A percentile compares a stretch with the other conserved stretches of the same genome.
Evolutionary conservation across 2,329 filamentous ascomycete species (phyloP).

Genomic region (Fusarium longipes): DNA sequence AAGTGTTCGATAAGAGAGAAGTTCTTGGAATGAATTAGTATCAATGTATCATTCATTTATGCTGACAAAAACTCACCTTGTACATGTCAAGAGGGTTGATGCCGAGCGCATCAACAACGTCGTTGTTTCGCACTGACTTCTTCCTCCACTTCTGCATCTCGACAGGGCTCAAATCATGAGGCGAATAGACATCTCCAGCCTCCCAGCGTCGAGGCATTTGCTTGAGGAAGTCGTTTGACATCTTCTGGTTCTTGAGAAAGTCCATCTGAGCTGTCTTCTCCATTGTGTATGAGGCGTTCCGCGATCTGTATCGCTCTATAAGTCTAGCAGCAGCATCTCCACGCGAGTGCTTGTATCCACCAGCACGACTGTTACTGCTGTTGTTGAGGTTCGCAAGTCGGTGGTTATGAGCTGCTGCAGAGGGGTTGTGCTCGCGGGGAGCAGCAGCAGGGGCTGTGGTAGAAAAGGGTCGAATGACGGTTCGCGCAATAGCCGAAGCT

Average conservation of each 20-base stretch:
- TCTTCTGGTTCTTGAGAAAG: conserved; percentile 54
- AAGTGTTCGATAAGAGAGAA: conserved; percentile 92
- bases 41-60: not conserved
- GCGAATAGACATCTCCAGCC: conserved; percentile 87
- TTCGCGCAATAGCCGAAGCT: conserved; percentile 34
- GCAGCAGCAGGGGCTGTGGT: conserved; percentile 45
- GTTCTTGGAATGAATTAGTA: conserved; percentile 69
- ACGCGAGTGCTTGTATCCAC: conserved; percentile 5
- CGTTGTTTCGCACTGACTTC: conserved; percentile 66
- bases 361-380: conserved; percentile 22
- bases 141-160: conserved; percentile 87
- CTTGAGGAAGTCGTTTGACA: conserved; percentile 65
- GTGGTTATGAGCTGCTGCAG: conserved; percentile 24
- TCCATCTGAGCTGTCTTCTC: conserved; percentile 53
- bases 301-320: conserved; percentile 45
- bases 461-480: conserved; percentile 47
- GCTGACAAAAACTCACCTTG: conserved; percentile 68
- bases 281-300: conserved; percentile 33
- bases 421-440: conserved; percentile 36
- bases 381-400: conserved; percentile 41
- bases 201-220: conserved; percentile 79
- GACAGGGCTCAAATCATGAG: conserved; percentile 81
- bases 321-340: conserved; percentile 48
- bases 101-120: conserved; percentile 83
- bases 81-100: conserved; percentile 87